Base-by-base conservation (phyloP, 306 rosid species). In the Spatholobus suberectus region DNA sequence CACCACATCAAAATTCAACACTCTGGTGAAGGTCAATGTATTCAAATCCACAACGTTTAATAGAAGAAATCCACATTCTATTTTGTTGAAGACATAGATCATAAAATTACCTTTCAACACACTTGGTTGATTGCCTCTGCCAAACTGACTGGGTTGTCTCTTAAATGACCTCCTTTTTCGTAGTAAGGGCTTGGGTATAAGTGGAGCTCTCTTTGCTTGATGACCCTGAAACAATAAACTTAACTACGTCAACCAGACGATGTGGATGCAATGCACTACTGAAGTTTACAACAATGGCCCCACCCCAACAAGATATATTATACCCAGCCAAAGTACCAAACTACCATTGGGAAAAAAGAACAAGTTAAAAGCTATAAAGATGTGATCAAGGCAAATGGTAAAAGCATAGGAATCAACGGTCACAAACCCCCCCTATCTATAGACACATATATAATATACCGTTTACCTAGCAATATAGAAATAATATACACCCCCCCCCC, bases 141-240 rank as follows among this genome's bases (percentile, higher is more conserved):
- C 88, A 75, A 55, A 29, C 86, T 90, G 97, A 75, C 97, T 90
- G 0, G 97, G 89, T 77, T 88, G 93, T 69, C 95, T 83, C 83
- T 93, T 95, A 47, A 89, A 61, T 9, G 98, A 88, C 90, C 98
- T 87, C 82, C 82, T 90, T 86, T 89, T 93, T 66, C 94, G 91
- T 47, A 90, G 66, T 37, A 87, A 75, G 76, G 91, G 92, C 80
- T 86, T 93, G 4, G 94, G 90, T 49, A 90, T 68, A 58, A 89
- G 77, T 32, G 91, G 82, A 54, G 92, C 83, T 86, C 87, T 90
- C 90, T 90, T 95, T 17, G 80, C 32, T 58, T 84, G 94, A 85
- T 90, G 67, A 67, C 71, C 88, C 98, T 95, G 90, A 43, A 46
- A 73, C 20, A 75, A 47, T 34, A 26, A 62, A 49, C 70, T 37